Base-by-base conservation (phyloP, 2,329 filamentous ascomycete genomes). In the Claviceps sp. region DNA sequence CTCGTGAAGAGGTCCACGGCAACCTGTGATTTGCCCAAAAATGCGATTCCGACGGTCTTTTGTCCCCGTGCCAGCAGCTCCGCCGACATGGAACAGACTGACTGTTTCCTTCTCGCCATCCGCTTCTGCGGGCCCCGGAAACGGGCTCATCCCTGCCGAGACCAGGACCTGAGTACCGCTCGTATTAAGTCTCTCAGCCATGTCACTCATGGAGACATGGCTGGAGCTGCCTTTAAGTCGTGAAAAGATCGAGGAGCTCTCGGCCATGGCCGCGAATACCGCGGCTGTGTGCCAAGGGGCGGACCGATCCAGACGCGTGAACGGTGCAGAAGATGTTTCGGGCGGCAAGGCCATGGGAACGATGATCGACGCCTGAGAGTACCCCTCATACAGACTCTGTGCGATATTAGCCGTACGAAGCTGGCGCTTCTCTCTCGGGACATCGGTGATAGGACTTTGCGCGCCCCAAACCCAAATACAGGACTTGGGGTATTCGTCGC, bases 401-500 rank as follows among this genome's bases (percentile, higher is more conserved):
- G 89, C 86, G 44, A 81, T 78, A 65, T 95, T 95, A 47, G 81
- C 76, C 20, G 87, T 73, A 53, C 83, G 79, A 43, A 84, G 70
- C 49, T 64, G 62, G 30, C 67, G 61, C 53, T 65, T 66, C 64
- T 84, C 80, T 60, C 79, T 72, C 41, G 75, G 67, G 34, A 75
- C 70, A 44, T 72, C 76, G 48, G 67, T 71, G 42, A 75, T 71
- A 1, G 70, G 70, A 52, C 84, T 82, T 65, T 94, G 85, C 22
- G 89, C 65, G 0, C 85, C 90, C 84, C 90, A 97, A 13, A 89
- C 78, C 86, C 88, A 94, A 37, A 96, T 79, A 49, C 81, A 81
- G 37, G 82, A 79, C 70, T 96, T 97, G 34, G 88, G 88, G 64
- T 90, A 91, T 65, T 98, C 93, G 63, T 98, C 93, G 55, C 87